Conservation (phyloP, 2,329 filamentous ascomycete species). For the Paramyrothecium roridum region DNA sequence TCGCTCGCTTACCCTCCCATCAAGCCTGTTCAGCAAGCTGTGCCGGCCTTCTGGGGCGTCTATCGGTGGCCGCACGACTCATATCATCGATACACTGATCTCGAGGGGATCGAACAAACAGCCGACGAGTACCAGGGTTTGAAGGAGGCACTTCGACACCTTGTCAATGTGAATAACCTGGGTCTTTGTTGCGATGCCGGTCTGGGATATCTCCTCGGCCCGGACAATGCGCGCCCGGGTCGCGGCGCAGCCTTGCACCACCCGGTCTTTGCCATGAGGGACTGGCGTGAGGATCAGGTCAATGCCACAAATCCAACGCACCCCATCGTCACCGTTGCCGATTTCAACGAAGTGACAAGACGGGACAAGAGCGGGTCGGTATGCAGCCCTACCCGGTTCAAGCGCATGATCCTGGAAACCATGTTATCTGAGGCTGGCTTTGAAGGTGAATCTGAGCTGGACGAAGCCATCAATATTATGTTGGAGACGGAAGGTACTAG, state of each 20-base stretch:
- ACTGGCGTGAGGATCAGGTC: slow-evolving; percentile 16
- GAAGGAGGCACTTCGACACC: slow-evolving; percentile 55
- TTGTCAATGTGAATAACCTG: slow-evolving; percentile 57
- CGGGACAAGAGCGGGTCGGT: slow-evolving; percentile 16
- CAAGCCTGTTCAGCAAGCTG: slow-evolving; percentile 52
- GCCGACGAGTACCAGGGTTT: slow-evolving; percentile 62
- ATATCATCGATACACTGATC: slow-evolving; percentile 56
- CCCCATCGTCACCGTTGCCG: slow-evolving; percentile 16
- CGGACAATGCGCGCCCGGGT: slow-evolving; percentile 44
- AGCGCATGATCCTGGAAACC: slow-evolving; percentile 26
- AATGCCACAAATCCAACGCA: slow-evolving; percentile 8
- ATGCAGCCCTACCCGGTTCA: slow-evolving; percentile 22
- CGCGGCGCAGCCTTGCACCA: slow-evolving; percentile 35
- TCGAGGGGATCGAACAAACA: slow-evolving; percentile 58
- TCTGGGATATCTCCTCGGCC: slow-evolving; percentile 63
- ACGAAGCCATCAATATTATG: slow-evolving; percentile 30
- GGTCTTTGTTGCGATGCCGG: slow-evolving; percentile 66
- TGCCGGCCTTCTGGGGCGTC: slow-evolving; percentile 59
- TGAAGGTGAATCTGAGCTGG: slow-evolving; percentile 15
- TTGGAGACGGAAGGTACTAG: slow-evolving; percentile 29
- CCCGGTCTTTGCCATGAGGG: slow-evolving; percentile 30
- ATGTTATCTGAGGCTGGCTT: slow-evolving; percentile 36
- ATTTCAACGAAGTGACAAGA: slow-evolving; percentile 17
- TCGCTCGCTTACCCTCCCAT: slow-evolving; percentile 46
- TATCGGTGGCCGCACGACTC: slow-evolving; percentile 62